Conservation (phyloP, 345 rosid genomes). For the Hypericum perforatum region DNA sequence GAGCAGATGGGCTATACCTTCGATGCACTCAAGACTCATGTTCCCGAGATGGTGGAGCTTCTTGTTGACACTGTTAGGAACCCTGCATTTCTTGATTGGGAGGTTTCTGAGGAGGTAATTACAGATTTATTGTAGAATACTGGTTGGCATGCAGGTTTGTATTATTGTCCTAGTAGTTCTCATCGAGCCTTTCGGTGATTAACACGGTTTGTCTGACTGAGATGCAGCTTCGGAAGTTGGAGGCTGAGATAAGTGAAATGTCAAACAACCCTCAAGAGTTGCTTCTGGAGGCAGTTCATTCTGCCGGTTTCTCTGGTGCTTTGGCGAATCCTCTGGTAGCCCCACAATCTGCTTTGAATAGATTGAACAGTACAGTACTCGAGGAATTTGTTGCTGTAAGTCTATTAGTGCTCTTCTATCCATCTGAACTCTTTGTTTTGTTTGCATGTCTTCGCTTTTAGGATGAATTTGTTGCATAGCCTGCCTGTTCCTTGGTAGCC, state of each 20-base stretch:
- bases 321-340: constrained; percentile 84
- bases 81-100: constrained; percentile 91
- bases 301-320: constrained; percentile 76
- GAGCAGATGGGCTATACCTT: constrained; percentile 79
- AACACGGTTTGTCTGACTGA: background rate
- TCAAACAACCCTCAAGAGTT: constrained; percentile 64
- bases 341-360: constrained; percentile 62
- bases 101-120: constrained; percentile 53
- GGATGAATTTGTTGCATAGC: background rate
- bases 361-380: constrained; percentile 43
- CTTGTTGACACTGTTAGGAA: constrained; percentile 81
- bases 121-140: too few species aligned
- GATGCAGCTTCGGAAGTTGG: constrained; percentile 62
- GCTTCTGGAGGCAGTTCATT: constrained; percentile 77
- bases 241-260: constrained; percentile 52
- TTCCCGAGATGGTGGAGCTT: constrained; percentile 86
- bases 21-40: constrained; percentile 85
- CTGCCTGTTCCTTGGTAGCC: background rate
- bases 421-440: background rate
- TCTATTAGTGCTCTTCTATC: constrained; percentile 1
- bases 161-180: constrained; percentile 16
- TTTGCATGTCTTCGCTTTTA: too few species aligned
- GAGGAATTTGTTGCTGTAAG: constrained; percentile 77
- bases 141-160: background rate
- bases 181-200: background rate